A percentile compares a stretch with the other conserved stretches of the same genome.
Evolutionary conservation across 495 filamentous ascomycete genomes (phyloP).

Genomic region (Tuber borchii): DNA sequence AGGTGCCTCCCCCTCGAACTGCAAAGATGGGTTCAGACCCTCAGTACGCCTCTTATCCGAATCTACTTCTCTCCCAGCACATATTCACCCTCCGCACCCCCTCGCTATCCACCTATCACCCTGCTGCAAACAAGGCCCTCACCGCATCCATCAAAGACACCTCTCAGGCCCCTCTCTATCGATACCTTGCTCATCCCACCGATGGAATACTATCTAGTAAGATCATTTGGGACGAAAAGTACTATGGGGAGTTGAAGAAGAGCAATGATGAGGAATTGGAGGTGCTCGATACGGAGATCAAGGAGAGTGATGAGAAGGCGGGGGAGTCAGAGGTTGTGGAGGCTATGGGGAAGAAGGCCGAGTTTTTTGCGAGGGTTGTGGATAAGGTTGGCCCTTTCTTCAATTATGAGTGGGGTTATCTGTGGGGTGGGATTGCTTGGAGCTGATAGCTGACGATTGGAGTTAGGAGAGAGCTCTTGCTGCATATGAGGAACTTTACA

Average conservation of each 20-base stretch:
- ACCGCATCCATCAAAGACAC: conserved; percentile 88
- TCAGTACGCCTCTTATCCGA: conserved; percentile 89
- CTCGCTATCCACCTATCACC: conserved; percentile 64
- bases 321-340: conserved; percentile 92
- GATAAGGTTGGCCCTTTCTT: conserved; percentile 67
- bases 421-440: not conserved
- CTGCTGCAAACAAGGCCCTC: conserved; percentile 65
- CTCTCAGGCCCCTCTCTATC: conserved; percentile 96
- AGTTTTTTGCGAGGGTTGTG: conserved; percentile 87
- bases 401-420: not conserved
- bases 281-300: conserved; percentile 88
- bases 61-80: conserved; percentile 86
- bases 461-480: conserved; percentile 82
- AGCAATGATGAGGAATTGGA: conserved; percentile 90
- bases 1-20: conserved; percentile 13
- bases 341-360: conserved; percentile 86
- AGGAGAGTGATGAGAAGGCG: conserved; percentile 87
- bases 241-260: conserved; percentile 76
- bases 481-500: conserved; percentile 82
- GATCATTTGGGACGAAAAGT: conserved; percentile 74
- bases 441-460: not conserved
- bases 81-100: conserved; percentile 96
- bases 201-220: conserved; percentile 64
- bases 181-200: conserved; percentile 86
- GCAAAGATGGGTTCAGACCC: conserved; percentile 88